These are phyloP conservation scores for Fusarium veterinarium DNA, from an alignment of 2,329 filamentous ascomycete genomes.

Conservation along the genomic window DNA sequence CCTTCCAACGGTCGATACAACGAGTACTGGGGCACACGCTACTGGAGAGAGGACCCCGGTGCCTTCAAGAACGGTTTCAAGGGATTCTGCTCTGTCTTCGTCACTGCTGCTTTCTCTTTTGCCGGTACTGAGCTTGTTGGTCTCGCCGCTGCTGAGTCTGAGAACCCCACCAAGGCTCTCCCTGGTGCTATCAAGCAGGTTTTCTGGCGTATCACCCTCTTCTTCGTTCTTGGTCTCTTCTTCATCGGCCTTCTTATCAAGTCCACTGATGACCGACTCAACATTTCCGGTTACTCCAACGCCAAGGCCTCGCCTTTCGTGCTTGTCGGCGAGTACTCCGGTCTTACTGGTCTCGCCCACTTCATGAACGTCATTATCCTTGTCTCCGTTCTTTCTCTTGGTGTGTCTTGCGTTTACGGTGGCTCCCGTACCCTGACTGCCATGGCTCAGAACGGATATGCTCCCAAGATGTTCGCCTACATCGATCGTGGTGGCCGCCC, in stretches of 20 bases:
- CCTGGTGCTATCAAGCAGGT: slow-evolving; percentile 84
- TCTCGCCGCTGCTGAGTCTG: slow-evolving; percentile 75
- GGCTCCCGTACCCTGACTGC: slow-evolving; percentile 67
- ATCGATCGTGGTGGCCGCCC: slow-evolving; percentile 66
- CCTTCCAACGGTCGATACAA: slow-evolving; percentile 58
- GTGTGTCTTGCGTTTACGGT: slow-evolving; percentile 65
- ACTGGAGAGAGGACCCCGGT: slow-evolving; percentile 50
- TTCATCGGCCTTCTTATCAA: slow-evolving; percentile 61
- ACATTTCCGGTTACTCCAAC: slow-evolving; percentile 42
- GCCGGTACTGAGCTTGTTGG: slow-evolving; percentile 77
- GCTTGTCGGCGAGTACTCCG: slow-evolving; percentile 61
- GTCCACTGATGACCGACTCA: slow-evolving; percentile 57
- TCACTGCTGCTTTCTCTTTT: slow-evolving; percentile 78
- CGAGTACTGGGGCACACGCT: slow-evolving; percentile 56
- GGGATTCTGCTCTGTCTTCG: slow-evolving; percentile 76
- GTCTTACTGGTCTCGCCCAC: slow-evolving; percentile 59
- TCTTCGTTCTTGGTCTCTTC: slow-evolving; percentile 62
- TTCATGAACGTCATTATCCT: slow-evolving; percentile 68
- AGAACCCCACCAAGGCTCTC: slow-evolving; percentile 75
- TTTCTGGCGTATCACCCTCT: slow-evolving; percentile 63
- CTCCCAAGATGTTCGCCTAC: slow-evolving; percentile 64
- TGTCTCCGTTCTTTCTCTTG: slow-evolving; percentile 65
- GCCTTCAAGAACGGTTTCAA: slow-evolving; percentile 77
- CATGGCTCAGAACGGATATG: slow-evolving; percentile 65
- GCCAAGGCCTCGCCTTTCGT: slow-evolving; percentile 62